Base-by-base conservation (phyloP, 345 rosid species). In the Carallia brachiata region DNA sequence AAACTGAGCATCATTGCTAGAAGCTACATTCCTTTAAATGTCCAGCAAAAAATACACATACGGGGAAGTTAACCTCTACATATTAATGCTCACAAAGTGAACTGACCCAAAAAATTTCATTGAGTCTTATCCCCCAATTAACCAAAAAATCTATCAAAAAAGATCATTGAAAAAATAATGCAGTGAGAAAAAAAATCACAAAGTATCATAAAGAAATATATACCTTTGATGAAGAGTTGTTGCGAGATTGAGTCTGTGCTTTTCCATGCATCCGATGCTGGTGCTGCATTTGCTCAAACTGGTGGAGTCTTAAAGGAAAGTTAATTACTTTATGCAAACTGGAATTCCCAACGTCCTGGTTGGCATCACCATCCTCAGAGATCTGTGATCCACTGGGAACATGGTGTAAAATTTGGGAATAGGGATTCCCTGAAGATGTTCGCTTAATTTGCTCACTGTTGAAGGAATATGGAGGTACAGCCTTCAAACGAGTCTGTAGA, bases 241-340 rank as follows among this genome's bases (percentile, higher is more conserved):
- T 83, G 57, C 76, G 81, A 28, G 80, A 70, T 60, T 79, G 86
- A 61, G 84, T 83, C 70, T 77, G 89, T 59, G 52, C 64, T 65
- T 82, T 92, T 54, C 84, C 86, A 67, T 84, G 88, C 75, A 74
- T 75, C 17, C 95, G 96, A 74, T 92, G 99, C 72, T 87, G 95
- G 61, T 23, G 75, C 82, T 89, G 99, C 88, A 90, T 87, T 73
- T 90, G 87, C 81, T 86, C 89, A 82, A 96, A 92, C 74, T 92
- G 97, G 58, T 88, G 95, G 75, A 90, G 87, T 79, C 84, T 82
- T 1, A 84, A 81, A 67, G 78, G 62, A 72, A 96, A 92, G 80
- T 92, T 86, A 71, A 92, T 96, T 54, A 91, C 97, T 71, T 79
- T 84, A 52, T 89, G 96, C 31, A 79, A 60, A 65, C 58, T 61